These are phyloP conservation scores for Aspergillus fumigatus DNA, from an alignment of 2,329 filamentous ascomycete species.

Conservation along the genomic window DNA sequence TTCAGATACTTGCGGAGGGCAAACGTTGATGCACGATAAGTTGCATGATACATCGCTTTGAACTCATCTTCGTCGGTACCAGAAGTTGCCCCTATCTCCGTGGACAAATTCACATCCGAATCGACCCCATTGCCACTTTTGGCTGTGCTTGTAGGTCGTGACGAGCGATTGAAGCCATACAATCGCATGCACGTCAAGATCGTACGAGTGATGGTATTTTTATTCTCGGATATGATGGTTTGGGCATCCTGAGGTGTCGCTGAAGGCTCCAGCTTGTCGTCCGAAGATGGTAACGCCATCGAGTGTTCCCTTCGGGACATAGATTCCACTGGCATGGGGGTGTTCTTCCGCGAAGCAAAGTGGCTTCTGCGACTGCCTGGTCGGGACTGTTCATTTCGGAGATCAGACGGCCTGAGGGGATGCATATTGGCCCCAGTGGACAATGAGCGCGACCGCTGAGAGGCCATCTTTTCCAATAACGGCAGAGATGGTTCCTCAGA, in stretches of 20 bases:
- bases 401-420: conserved; percentile 14
- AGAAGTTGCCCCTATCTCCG: conserved; percentile 2
- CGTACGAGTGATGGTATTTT: conserved; percentile 38
- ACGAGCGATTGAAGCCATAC: conserved; percentile 38
- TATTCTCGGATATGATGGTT: conserved; percentile 33
- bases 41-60: conserved; percentile 42
- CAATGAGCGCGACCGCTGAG: conserved; percentile 30
- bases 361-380: conserved; percentile 20
- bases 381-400: conserved; percentile 13
- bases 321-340: conserved; percentile 24
- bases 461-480: conserved; percentile 24
- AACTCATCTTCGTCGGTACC: conserved; percentile 37
- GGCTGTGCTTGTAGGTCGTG: conserved; percentile 12
- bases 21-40: conserved; percentile 41
- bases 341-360: conserved; percentile 11
- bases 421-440: conserved; percentile 27
- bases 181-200: conserved; percentile 42
- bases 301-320: conserved; percentile 9
- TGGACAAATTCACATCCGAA: neutral
- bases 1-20: conserved; percentile 39
- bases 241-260: conserved; percentile 23
- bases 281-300: conserved; percentile 13
- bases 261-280: conserved; percentile 12
- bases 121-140: neutral
- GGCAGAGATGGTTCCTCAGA: conserved; percentile 27